phyloP scores from a whole-genome alignment of 2,329 filamentous ascomycete species.

The Nemania diffusa region DNA sequence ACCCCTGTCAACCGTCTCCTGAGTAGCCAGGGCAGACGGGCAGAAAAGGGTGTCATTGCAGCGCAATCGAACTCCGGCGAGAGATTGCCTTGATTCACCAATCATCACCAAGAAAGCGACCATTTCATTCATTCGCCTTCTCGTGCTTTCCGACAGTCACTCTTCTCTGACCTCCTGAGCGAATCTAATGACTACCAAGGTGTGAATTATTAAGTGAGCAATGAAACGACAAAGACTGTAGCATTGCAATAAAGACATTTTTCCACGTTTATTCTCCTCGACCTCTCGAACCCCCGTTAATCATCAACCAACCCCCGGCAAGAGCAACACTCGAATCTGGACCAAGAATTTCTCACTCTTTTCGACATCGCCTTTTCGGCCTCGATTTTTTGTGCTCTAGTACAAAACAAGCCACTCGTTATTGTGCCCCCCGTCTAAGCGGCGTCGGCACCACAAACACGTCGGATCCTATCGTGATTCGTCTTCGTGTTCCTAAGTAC shows the following conservation, averaged over 20 bases:
- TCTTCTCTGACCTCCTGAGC: conserved; percentile 15
- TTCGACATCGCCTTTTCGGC: not conserved
- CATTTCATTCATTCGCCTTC: conserved; percentile 16
- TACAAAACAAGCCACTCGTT: conserved; percentile 14
- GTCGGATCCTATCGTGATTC: not conserved
- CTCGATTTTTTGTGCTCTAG: not conserved
- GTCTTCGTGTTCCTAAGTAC: not conserved
- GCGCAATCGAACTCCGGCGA: conserved; percentile 35
- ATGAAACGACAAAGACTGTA: conserved; percentile 45
- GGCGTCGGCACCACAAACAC: conserved; percentile 10
- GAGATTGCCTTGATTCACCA: conserved; percentile 28
- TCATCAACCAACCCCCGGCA: conserved; percentile 32
- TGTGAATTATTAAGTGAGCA: conserved; percentile 23
- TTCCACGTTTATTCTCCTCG: conserved; percentile 40
- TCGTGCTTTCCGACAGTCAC: conserved; percentile 11
- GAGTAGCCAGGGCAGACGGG: conserved; percentile 23
- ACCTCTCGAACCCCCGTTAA: conserved; percentile 37
- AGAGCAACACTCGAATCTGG: conserved; percentile 30
- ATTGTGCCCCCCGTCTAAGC: not conserved
- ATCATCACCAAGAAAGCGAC: conserved; percentile 21
- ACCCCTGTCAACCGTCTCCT: conserved; percentile 38
- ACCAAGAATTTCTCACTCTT: conserved; percentile 11
- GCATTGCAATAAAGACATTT: conserved; percentile 40
- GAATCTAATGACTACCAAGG: conserved; percentile 13
- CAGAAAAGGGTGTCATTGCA: conserved; percentile 38